phyloP scores from a whole-genome alignment of 169 alveolate genomes.

The Cryptosporidium sp. region DNA sequence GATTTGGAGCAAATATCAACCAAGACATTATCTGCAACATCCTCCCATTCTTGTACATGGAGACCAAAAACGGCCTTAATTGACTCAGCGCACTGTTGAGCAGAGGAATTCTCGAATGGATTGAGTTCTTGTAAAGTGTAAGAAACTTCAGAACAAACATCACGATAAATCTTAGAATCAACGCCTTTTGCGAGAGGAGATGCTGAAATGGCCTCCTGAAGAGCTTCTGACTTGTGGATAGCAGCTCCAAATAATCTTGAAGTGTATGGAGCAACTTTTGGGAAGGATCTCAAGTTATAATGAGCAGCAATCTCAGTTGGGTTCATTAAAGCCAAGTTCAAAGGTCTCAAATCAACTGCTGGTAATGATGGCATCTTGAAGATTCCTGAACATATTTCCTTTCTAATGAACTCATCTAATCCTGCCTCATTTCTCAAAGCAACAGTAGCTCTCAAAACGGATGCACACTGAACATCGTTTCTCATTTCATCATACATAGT shows the following conservation, averaged over 20 bases:
- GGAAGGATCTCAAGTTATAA: constrained; percentile 60
- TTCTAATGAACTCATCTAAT: constrained; percentile 48
- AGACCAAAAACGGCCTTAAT: constrained; percentile 67
- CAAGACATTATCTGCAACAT: constrained; percentile 19
- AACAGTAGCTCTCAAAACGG: constrained; percentile 62
- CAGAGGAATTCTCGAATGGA: constrained; percentile 65
- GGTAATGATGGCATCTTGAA: constrained; percentile 65
- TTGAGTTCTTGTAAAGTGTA: constrained; percentile 62
- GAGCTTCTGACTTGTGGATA: constrained; percentile 53
- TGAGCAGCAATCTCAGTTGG: constrained; percentile 57
- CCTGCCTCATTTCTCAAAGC: constrained; percentile 32
- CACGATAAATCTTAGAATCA: constrained; percentile 57
- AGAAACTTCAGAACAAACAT: constrained; percentile 70
- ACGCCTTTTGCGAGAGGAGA: constrained; percentile 67
- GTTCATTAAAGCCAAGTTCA: constrained; percentile 59
- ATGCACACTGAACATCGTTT: constrained; percentile 56
- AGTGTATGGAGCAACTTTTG: constrained; percentile 68
- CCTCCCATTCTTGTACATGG: constrained; percentile 55
- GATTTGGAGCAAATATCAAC: constrained; percentile 55
- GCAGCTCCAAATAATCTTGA: constrained; percentile 64
- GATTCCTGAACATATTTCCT: constrained; percentile 26
- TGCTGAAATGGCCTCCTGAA: constrained; percentile 64
- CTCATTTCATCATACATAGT: constrained; percentile 75
- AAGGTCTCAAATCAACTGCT: constrained; percentile 67
- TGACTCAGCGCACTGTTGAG: constrained; percentile 63